Percentiles rank a stretch among this genome's conserved stretches.
Conservation (phyloP, 208 protist species). For the Wallacemonas sp. region DNA sequence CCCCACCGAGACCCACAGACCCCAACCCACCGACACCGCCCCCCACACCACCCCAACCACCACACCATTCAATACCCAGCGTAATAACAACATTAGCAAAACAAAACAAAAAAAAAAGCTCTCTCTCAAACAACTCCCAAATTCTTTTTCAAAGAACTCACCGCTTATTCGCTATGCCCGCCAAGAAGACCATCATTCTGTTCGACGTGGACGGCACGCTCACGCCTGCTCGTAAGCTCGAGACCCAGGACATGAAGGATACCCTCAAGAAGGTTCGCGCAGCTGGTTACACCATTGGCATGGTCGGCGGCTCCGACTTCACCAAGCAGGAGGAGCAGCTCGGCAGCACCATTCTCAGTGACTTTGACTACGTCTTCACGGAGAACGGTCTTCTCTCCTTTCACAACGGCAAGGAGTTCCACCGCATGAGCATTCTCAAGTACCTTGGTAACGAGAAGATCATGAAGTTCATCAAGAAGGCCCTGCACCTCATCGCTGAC, state of each 20-base stretch:
- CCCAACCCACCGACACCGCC: neutral
- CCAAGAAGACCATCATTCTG: slow-evolving; percentile 79
- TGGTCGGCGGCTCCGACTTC: slow-evolving; percentile 99
- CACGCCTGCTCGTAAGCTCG: slow-evolving; percentile 73
- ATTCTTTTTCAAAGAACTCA: neutral
- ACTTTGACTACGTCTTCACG: slow-evolving; percentile 98
- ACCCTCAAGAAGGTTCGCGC: slow-evolving; percentile 81
- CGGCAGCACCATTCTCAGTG: slow-evolving; percentile 76
- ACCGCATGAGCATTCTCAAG: slow-evolving; percentile 89
- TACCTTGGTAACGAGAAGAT: slow-evolving; percentile 95
- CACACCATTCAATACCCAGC: too few species aligned
- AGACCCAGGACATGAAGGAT: slow-evolving; percentile 90
- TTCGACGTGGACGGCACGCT: slow-evolving; percentile 97
- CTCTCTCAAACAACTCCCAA: neutral
- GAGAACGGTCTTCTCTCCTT: slow-evolving; percentile 98
- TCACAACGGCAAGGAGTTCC: slow-evolving; percentile 89
- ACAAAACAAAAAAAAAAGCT: neutral
- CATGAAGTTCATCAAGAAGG: slow-evolving; percentile 95
- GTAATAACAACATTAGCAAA: neutral
- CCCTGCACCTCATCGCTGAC: slow-evolving; percentile 94
- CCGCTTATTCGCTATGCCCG: slow-evolving; percentile 11
- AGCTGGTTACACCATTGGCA: slow-evolving; percentile 91
- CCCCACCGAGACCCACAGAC: neutral
- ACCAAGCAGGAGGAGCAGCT: slow-evolving; percentile 98
- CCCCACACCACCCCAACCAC: neutral